phyloP scores from a whole-genome alignment of 495 filamentous ascomycete genomes.

The Astrocystis sublimbata region DNA sequence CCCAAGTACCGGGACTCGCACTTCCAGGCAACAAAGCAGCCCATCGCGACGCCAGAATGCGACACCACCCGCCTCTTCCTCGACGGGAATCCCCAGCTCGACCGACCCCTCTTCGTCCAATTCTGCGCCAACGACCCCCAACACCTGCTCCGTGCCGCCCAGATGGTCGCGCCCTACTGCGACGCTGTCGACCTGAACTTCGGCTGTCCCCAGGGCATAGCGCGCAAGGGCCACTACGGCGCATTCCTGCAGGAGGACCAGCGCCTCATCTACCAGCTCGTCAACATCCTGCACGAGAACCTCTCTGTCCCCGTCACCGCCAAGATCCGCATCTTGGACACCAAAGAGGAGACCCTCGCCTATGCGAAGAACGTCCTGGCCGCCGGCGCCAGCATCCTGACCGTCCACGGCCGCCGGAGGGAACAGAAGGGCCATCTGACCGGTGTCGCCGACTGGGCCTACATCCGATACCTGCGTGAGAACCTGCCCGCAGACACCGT shows the following conservation, averaged over 20 bases:
- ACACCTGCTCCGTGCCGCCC: conserved; percentile 73
- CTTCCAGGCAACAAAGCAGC: conserved; percentile 64
- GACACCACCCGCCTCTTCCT: conserved; percentile 51
- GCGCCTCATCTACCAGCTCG: conserved; percentile 73
- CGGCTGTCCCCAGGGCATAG: conserved; percentile 97
- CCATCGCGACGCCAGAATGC: conserved; percentile 22
- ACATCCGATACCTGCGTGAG: conserved; percentile 78
- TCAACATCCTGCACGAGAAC: conserved; percentile 71
- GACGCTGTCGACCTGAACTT: conserved; percentile 97
- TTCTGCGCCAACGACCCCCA: conserved; percentile 92
- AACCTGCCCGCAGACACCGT: conserved; percentile 84
- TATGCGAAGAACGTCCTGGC: conserved; percentile 87
- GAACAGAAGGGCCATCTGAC: conserved; percentile 98
- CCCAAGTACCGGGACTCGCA: conserved; percentile 70
- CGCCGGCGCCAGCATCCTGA: conserved; percentile 89
- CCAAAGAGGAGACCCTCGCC: conserved; percentile 78
- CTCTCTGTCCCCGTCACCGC: conserved; percentile 84
- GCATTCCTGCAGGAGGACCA: conserved; percentile 94
- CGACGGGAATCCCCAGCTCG: conserved; percentile 79
- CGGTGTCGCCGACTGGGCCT: conserved; percentile 87
- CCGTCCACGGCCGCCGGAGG: conserved; percentile 83
- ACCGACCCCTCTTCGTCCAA: conserved; percentile 91
- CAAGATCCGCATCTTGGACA: conserved; percentile 90
- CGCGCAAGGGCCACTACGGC: conserved; percentile 84
- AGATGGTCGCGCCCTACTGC: conserved; percentile 75